Base-by-base conservation (phyloP, 2,329 filamentous ascomycete genomes). In the Sarocladium strictum region DNA sequence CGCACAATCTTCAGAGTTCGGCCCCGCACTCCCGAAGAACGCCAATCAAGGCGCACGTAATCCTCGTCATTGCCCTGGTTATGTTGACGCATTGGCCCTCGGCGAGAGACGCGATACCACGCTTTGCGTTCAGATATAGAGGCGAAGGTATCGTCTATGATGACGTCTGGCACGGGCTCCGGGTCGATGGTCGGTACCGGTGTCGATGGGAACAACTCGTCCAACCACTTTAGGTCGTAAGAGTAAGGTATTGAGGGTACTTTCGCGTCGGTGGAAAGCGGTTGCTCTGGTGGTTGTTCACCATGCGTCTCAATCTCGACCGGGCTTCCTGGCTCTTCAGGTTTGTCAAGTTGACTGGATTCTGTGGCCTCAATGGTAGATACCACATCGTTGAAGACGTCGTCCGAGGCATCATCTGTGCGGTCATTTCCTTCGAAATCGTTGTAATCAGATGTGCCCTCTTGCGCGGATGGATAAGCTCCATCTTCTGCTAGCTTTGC, bases 41-140 rank as follows among this genome's bases (percentile, higher is more conserved):
- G 58, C 84, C 84, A 87, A 2, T 72, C 69, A n/a, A 84, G 73
- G 9, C 78, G 75, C 17, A 78, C 71, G 63, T 86, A 87, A 58
- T 76, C 78, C 9, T 84, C 80, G 21, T 53, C 50, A 45, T 83
- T 76, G 40, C 78, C 81, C 2, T 69, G 67, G 54, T 83, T 73
- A 59, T 85, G 76, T 56, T 78, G 79, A 5, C 81, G 73, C 60
- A 77, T 74, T 0, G 83, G 82, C 2, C 82, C 84, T 54, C 75
- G 76, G 4, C 84, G 76, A 7, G 84, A 85, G 17, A 86, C 67
- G 19, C 82, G 80, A 59, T 86, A 85, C 84, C 84, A 87, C 7
- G 75, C 74, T 61, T 81, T 85, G 50, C 84, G 80, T 65, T 86
- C 77, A 2, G 78, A 77, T 3, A 78, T 76, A 2, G 74, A 72